These are phyloP conservation scores for Fragaria vesca DNA, from an alignment of 306 rosid species.

Conservation along the genomic window DNA sequence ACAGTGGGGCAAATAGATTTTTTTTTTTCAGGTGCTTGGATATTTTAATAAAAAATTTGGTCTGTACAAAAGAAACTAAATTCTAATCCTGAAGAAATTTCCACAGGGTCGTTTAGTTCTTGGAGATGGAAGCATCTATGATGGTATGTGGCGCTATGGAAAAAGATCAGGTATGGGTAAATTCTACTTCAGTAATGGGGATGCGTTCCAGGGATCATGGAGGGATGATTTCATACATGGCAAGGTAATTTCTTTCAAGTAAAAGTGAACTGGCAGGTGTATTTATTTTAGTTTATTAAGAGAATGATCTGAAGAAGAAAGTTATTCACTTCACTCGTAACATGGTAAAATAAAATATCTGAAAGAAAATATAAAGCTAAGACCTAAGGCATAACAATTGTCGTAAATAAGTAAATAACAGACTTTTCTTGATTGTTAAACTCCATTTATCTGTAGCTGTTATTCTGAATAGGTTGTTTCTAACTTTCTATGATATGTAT, in stretches of 20 bases:
- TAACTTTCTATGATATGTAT: neutral
- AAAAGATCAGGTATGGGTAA: slow-evolving; percentile 89
- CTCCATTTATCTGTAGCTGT: neutral
- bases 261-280: neutral
- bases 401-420: neutral
- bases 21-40: neutral
- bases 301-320: neutral
- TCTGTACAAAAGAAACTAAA: slow-evolving; percentile 7
- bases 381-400: neutral
- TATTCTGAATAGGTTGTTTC: neutral
- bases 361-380: neutral
- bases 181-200: slow-evolving; percentile 86
- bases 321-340: neutral
- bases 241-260: slow-evolving; percentile 48
- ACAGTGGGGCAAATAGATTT: neutral
- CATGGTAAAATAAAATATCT: neutral
- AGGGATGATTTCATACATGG: slow-evolving; percentile 97
- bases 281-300: neutral
- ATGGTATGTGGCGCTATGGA: slow-evolving; percentile 88
- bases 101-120: slow-evolving; percentile 78
- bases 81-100: slow-evolving; percentile 20
- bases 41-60: neutral
- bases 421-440: neutral
- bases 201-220: slow-evolving; percentile 97
- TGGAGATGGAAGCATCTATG: slow-evolving; percentile 86